Evolutionary conservation across 2,329 filamentous ascomycete genomes (phyloP).

Genomic region (Capronia coronata): DNA sequence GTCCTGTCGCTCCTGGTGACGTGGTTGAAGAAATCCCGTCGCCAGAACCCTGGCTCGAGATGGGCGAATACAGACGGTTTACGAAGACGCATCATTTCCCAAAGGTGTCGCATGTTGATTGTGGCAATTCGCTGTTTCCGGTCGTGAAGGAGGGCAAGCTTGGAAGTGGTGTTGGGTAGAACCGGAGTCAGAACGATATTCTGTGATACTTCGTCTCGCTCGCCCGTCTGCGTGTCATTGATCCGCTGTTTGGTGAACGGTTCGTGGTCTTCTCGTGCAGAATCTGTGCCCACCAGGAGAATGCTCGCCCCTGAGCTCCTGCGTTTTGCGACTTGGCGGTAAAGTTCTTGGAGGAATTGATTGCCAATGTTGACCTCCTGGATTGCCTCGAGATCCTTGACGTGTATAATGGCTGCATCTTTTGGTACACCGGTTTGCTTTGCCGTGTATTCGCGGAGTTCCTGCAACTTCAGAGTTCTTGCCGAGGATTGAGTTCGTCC

Average conservation of each 20-base stretch:
- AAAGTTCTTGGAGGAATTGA: slow-evolving; percentile 62
- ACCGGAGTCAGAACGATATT: slow-evolving; percentile 51
- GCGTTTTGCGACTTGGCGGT: slow-evolving; percentile 63
- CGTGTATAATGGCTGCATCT: slow-evolving; percentile 58
- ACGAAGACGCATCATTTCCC: slow-evolving; percentile 51
- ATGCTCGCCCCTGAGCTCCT: slow-evolving; percentile 66
- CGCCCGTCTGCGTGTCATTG: slow-evolving; percentile 42
- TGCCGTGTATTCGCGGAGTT: slow-evolving; percentile 43
- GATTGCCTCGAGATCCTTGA: slow-evolving; percentile 77
- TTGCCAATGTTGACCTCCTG: slow-evolving; percentile 57
- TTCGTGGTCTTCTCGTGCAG: slow-evolving; percentile 48
- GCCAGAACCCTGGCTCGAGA: slow-evolving; percentile 25
- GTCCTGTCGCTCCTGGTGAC: slow-evolving; percentile 32
- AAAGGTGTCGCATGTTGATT: slow-evolving; percentile 60
- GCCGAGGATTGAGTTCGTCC: slow-evolving; percentile 10
- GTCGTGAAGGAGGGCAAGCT: slow-evolving; percentile 32
- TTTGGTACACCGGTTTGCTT: slow-evolving; percentile 32
- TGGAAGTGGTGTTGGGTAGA: slow-evolving; percentile 35
- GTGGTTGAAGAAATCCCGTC: slow-evolving; percentile 28
- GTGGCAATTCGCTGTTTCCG: slow-evolving; percentile 44
- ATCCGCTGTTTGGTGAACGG: slow-evolving; percentile 40
- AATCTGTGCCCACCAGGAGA: slow-evolving; percentile 72
- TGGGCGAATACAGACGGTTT: slow-evolving; percentile 21
- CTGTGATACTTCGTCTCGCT: slow-evolving; percentile 44
- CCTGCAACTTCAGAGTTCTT: slow-evolving; percentile 30